Evolutionary conservation across 164 flowering plant species (phyloP).

Genomic region (Macadamia integrifolia): DNA sequence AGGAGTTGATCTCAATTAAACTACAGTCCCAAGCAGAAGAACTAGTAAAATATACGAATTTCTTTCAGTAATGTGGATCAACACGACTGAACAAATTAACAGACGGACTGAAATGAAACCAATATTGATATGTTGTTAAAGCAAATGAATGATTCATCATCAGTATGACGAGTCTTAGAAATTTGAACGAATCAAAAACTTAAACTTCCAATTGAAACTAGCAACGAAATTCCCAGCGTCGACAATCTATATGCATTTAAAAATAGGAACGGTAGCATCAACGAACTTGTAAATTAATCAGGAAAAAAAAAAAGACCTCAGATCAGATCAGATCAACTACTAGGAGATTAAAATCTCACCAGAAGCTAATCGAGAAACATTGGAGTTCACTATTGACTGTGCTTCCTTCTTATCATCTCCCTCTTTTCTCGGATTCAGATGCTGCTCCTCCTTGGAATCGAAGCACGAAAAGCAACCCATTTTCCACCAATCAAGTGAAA

Average conservation of each 20-base stretch:
- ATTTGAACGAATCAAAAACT: not conserved
- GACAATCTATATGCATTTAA: not conserved
- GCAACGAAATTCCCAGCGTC: not conserved
- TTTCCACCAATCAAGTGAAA: slow-evolving; percentile 11
- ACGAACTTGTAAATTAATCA: not conserved
- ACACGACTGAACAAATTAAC: not conserved
- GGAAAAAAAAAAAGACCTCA: not conserved
- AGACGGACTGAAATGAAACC: not conserved
- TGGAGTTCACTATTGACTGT: slow-evolving; percentile 13
- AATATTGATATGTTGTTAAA: not conserved
- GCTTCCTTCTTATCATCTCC: slow-evolving; percentile 18
- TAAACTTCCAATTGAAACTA: not conserved
- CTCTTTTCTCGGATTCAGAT: slow-evolving; percentile 16
- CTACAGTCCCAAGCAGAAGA: not conserved
- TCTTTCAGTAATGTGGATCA: not conserved
- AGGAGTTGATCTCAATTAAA: slow-evolving; percentile 7
- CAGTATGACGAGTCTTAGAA: not conserved
- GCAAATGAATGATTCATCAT: not conserved
- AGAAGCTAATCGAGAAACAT: slow-evolving; percentile 27
- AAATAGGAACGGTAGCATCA: not conserved
- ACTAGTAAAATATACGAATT: not conserved
- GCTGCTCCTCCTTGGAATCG: slow-evolving; percentile 32
- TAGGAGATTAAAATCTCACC: slow-evolving; percentile 15
- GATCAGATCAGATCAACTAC: slow-evolving; percentile 14
- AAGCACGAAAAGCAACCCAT: slow-evolving; percentile 42